These are phyloP conservation scores for Ceratocystis harringtonii DNA, from an alignment of 2,329 filamentous ascomycete species.

Conservation along the genomic window DNA sequence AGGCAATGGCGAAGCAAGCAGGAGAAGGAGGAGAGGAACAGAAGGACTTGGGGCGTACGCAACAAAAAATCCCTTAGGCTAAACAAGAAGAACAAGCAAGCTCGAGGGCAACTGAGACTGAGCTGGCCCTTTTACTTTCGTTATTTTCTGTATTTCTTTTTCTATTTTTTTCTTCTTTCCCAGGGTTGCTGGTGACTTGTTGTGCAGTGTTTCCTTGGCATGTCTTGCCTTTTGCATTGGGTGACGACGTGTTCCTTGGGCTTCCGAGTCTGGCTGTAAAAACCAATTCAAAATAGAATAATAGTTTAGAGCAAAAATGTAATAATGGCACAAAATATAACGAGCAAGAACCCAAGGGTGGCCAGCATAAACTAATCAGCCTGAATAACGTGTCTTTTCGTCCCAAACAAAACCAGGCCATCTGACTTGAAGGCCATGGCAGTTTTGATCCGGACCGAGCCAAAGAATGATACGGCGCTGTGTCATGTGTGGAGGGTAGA, in stretches of 20 bases:
- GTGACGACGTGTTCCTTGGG: slow-evolving; percentile 1
- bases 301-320: background rate
- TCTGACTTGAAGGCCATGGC: too few species aligned
- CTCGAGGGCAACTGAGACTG: background rate
- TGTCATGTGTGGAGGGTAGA: too few species aligned
- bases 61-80: background rate
- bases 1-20: background rate
- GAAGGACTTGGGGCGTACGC: background rate
- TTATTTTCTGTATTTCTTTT: background rate
- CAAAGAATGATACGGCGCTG: too few species aligned
- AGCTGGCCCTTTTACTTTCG: background rate
- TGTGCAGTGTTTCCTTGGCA: slow-evolving; percentile 3
- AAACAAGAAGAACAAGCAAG: background rate
- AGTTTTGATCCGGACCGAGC: too few species aligned
- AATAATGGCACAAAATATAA: background rate
- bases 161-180: background rate
- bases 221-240: slow-evolving; percentile 5
- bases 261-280: background rate
- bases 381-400: background rate
- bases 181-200: background rate
- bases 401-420: too few species aligned
- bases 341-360: background rate
- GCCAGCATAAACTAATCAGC: background rate
- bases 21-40: background rate
- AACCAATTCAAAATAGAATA: background rate